Base-by-base conservation (phyloP, 176 grass and related monocot genomes). In the Musa troglodytarum region DNA sequence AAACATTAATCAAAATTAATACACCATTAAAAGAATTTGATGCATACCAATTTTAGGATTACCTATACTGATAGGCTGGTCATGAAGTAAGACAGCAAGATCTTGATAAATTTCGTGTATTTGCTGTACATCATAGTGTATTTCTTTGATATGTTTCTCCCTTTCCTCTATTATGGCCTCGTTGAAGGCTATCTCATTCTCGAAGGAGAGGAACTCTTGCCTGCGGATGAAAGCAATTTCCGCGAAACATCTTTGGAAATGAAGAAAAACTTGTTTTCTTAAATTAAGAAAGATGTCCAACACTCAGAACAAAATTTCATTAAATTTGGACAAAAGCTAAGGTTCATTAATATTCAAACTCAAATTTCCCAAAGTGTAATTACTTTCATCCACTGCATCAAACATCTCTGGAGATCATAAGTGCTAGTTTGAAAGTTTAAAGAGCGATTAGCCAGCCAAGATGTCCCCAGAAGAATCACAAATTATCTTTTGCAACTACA, bases 161-260 rank as follows among this genome's bases (percentile, higher is more conserved):
- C 50, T 72, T 72, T 72, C 50, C 70, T 72, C 70, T 52, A 72
- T 53, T 50, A 54, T 13, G 50, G 50, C 70, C 21, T 72, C 70
- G 26, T 26, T 72, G 70, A 52, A 53, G 21, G n/a, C 16, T 53
- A 54, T 72, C 49, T 72, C 70, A 54, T 54, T 72, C 19, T 54
- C 70, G 50, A 54, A 72, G 11, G 70, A 52, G 16, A 54, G 15
- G 13, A 72, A 19, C 50, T 72, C 19, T 25, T 72, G 70, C 50
- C 70, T 72, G 70, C 50, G 15, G 29, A 12, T 26, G 9, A 25
- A 14, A 68, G 22, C 25, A 1, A 68, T 68, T 13, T 43, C 34
- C 4, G 34, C 29, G 34, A 43, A 43, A 43, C 34, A 0, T 43
- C 34, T 43, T 43, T 6, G 34, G 34, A 43, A 43, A 43, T 43